Conservation (phyloP, 129 eudicot species). For the Tagetes patula region DNA sequence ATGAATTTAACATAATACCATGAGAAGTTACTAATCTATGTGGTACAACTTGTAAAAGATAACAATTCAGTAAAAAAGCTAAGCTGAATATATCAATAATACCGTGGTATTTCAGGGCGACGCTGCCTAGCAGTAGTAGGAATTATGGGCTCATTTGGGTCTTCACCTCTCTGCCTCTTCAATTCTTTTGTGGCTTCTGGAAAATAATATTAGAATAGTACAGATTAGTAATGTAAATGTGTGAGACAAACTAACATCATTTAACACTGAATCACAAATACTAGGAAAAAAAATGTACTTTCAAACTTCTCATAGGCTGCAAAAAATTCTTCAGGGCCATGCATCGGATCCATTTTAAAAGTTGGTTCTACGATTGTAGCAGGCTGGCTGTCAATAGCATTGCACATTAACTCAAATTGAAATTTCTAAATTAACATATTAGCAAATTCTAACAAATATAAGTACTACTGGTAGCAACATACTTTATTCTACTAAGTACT, state of each 20-base stretch:
- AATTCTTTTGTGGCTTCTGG: constrained; percentile 61
- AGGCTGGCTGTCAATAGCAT: constrained; percentile 54
- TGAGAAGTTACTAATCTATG: not conserved
- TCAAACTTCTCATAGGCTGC: constrained; percentile 62
- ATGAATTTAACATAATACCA: constrained; percentile 6
- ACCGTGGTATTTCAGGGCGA: constrained; percentile 70
- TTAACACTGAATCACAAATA: constrained; percentile 16
- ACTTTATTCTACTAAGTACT: not conserved
- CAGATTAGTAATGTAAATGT: constrained; percentile 11
- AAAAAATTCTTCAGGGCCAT: constrained; percentile 67
- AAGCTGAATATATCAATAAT: constrained; percentile 17
- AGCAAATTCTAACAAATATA: not conserved
- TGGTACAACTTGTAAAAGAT: not conserved
- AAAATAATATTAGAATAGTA: constrained; percentile 14
- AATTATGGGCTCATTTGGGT: constrained; percentile 23
- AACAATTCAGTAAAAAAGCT: constrained; percentile 6
- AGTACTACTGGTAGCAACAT: no score
- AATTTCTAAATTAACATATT: constrained; percentile 5
- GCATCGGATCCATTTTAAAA: constrained; percentile 44
- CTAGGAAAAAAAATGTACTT: constrained; percentile 38
- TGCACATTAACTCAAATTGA: constrained; percentile 9
- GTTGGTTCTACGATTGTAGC: constrained; percentile 42
- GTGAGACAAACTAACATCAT: constrained; percentile 17
- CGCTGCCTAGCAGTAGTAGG: constrained; percentile 40
- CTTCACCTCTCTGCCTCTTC: constrained; percentile 51